Conservation (phyloP, 805 yeast genomes). For the Metschnikowia kofuensis region DNA sequence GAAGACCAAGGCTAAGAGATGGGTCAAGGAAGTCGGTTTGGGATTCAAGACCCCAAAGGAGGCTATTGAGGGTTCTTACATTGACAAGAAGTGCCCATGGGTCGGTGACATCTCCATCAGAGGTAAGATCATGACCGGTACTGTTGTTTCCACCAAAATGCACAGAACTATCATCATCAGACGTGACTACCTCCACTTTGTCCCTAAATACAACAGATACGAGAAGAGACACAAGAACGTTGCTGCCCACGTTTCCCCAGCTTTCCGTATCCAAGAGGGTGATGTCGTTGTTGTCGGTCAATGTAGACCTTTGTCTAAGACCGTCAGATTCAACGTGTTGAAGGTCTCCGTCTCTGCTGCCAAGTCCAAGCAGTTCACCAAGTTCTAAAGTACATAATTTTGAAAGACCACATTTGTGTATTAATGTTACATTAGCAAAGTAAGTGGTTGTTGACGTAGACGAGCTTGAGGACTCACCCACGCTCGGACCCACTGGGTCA, state of each 20-base stretch:
- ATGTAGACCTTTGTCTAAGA: slow-evolving; percentile 99
- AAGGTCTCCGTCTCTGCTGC: slow-evolving; percentile 88
- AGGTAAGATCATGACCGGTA: slow-evolving; percentile 99
- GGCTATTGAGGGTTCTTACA: slow-evolving; percentile 98
- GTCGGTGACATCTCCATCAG: slow-evolving; percentile 96
- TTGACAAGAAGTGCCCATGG: slow-evolving; percentile 99
- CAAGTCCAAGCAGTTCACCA: slow-evolving; percentile 92
- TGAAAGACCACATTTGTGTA: slow-evolving; percentile 10
- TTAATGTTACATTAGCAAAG: slow-evolving; percentile 21
- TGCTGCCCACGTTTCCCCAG: slow-evolving; percentile 99
- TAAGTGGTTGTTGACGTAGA: neutral
- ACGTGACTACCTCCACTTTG: slow-evolving; percentile 99
- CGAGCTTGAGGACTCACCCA: too few relatives aligned
- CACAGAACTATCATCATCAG: slow-evolving; percentile 99
- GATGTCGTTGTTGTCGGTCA: slow-evolving; percentile 99
- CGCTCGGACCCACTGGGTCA: too few relatives aligned
- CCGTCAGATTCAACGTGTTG: slow-evolving; percentile 99
- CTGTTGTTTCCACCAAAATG: slow-evolving; percentile 99
- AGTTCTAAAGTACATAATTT: slow-evolving; percentile 62
- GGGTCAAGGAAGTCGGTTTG: slow-evolving; percentile 99
- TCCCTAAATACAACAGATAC: slow-evolving; percentile 99
- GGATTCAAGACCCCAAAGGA: slow-evolving; percentile 99
- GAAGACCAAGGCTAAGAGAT: slow-evolving; percentile 99
- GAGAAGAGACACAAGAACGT: slow-evolving; percentile 99
- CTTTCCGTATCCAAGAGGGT: slow-evolving; percentile 99